phyloP scores from a whole-genome alignment of 202 grass and related monocot genomes.

The Carex sylvatica region DNA sequence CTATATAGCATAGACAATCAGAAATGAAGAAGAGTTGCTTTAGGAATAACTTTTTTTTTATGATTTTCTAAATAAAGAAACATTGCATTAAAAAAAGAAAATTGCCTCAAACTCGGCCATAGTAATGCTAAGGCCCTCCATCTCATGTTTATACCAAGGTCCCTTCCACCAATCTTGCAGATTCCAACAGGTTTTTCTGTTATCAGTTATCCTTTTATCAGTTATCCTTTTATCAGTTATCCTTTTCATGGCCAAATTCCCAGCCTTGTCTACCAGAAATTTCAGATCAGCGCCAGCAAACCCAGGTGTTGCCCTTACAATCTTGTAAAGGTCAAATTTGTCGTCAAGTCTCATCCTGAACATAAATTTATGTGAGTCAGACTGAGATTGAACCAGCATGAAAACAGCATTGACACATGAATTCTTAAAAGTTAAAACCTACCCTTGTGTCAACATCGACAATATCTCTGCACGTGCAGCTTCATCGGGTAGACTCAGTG shows the following conservation, averaged over 20 bases:
- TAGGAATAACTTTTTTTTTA: not conserved
- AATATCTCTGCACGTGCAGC: constrained; percentile 71
- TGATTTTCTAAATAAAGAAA: not conserved
- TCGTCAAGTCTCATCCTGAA: constrained; percentile 54
- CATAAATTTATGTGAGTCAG: not conserved
- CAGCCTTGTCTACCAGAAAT: constrained; percentile 73
- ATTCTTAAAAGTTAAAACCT: not conserved
- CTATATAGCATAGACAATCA: not conserved
- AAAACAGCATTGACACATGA: not conserved
- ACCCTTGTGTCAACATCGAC: constrained; percentile 49
- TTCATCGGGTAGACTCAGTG: constrained; percentile 86
- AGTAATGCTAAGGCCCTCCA: constrained; percentile 60
- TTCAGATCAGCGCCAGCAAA: constrained; percentile 93
- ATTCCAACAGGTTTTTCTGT: constrained; percentile 27
- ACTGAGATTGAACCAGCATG: not conserved
- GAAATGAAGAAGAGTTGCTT: not conserved
- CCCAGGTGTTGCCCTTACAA: constrained; percentile 74
- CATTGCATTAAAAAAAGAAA: not conserved
- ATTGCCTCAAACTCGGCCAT: constrained; percentile 77
- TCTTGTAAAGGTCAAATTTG: constrained; percentile 74
- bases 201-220: constrained; percentile 31
- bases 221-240: constrained; percentile 77
- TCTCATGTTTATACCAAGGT: constrained; percentile 60
- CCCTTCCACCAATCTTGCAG: constrained; percentile 77
- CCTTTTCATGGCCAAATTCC: constrained; percentile 90